These are phyloP conservation scores for Yarrowia galli DNA, from an alignment of 1,139 yeast genomes.

Conservation along the genomic window DNA sequence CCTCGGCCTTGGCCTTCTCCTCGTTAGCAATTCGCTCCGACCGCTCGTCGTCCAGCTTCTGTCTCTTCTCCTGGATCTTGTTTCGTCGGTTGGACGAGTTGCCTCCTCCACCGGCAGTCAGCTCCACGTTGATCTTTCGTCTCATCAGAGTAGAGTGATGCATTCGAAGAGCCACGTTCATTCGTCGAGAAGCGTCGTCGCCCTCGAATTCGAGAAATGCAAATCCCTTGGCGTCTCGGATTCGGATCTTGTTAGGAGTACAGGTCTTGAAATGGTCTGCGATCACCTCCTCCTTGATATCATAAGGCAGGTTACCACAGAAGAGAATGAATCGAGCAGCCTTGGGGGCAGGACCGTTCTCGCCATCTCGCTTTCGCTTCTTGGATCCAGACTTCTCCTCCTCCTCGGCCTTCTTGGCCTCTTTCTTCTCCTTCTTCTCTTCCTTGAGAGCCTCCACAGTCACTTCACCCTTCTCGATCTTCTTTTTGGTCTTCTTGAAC, in stretches of 20 bases:
- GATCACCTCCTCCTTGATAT: constrained; percentile 66
- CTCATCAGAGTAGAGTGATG: constrained; percentile 75
- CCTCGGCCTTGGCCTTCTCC: constrained; percentile 46
- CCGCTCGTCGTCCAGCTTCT: constrained; percentile 61
- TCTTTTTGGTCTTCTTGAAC: constrained; percentile 39
- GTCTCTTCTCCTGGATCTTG: constrained; percentile 81
- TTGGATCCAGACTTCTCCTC: constrained; percentile 24
- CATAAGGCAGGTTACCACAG: constrained; percentile 91
- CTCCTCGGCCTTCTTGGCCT: constrained; percentile 39
- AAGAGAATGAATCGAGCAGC: constrained; percentile 77
- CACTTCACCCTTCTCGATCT: constrained; percentile 37
- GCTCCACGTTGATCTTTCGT: constrained; percentile 88
- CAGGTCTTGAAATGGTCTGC: constrained; percentile 76
- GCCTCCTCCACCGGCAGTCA: constrained; percentile 99
- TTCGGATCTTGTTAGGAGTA: constrained; percentile 75
- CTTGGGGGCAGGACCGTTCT: constrained; percentile 56
- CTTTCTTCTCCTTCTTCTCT: constrained; percentile 41
- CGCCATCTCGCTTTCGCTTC: constrained; percentile 37
- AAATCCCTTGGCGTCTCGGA: constrained; percentile 71
- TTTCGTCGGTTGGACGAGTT: constrained; percentile 72
- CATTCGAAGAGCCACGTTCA: constrained; percentile 77
- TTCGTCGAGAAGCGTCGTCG: constrained; percentile 69
- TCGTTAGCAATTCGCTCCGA: constrained; percentile 45
- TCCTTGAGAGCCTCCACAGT: constrained; percentile 40
- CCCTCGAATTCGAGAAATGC: constrained; percentile 88